Conservation (phyloP, 495 filamentous ascomycete genomes). For the Daldinia concentrica region DNA sequence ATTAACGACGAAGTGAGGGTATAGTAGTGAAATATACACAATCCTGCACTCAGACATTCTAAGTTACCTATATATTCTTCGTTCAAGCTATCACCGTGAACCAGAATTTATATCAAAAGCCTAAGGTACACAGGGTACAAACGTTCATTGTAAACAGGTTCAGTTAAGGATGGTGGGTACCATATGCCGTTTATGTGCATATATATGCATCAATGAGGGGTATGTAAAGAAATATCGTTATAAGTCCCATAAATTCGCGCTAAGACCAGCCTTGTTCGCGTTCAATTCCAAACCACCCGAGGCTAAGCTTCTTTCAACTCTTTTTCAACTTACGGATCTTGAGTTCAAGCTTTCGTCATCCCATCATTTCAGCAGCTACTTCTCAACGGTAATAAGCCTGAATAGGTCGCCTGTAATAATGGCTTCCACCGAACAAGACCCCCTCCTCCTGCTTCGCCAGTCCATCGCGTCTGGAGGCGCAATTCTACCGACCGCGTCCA, state of each 20-base stretch:
- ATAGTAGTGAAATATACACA: not conserved
- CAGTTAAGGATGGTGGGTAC: not conserved
- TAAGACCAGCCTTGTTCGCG: slow-evolving; percentile 1
- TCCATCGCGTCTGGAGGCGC: slow-evolving; percentile 73
- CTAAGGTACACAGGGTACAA: not conserved
- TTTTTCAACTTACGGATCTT: slow-evolving; percentile 9
- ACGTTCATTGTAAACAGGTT: not conserved
- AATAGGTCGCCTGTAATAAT: slow-evolving; percentile 39
- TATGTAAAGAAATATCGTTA: not conserved
- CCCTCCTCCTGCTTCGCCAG: slow-evolving; percentile 80
- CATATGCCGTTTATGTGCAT: not conserved
- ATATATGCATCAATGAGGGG: not conserved
- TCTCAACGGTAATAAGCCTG: slow-evolving; percentile 4
- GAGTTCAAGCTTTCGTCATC: not conserved
- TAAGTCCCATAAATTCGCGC: not conserved
- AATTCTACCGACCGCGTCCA: slow-evolving; percentile 74
- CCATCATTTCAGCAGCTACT: not conserved
- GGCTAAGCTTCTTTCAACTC: slow-evolving; percentile 11
- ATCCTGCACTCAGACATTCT: not conserved
- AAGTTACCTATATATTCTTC: not conserved
- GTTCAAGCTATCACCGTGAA: not conserved
- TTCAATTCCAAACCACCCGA: slow-evolving; percentile 1
- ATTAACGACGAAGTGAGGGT: not conserved
- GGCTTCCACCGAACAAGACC: slow-evolving; percentile 63
- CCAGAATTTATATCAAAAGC: not conserved